These are phyloP conservation scores for Aspergillus haitiensis DNA, from an alignment of 495 filamentous ascomycete genomes.

Conservation along the genomic window DNA sequence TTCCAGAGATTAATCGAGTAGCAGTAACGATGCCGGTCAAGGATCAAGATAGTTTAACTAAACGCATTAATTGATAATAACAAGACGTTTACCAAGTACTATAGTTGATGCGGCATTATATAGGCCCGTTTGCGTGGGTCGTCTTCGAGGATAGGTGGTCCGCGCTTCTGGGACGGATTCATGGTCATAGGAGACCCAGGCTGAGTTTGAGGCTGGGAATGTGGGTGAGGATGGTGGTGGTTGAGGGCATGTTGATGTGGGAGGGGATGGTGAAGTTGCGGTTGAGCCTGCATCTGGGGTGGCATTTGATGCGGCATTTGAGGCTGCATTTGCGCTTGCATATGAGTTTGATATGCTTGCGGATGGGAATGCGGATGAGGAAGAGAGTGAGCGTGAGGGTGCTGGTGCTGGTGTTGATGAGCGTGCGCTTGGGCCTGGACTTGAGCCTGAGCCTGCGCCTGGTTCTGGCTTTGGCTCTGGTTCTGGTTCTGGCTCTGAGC, in stretches of 20 bases:
- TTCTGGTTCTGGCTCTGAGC: background rate
- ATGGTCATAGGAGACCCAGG: conserved; percentile 21
- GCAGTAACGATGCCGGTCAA: conserved; percentile 6
- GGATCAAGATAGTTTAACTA: background rate
- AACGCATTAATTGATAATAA: background rate
- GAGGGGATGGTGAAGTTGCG: conserved; percentile 17
- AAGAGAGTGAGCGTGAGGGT: conserved; percentile 1
- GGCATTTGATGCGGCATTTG: conserved; percentile 19
- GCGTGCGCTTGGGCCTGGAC: conserved; percentile 8
- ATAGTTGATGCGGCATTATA: conserved; percentile 32
- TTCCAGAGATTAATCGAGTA: conserved; percentile 1
- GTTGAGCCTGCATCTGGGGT: conserved; percentile 8
- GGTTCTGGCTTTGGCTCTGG: background rate
- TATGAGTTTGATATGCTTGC: conserved; percentile 18
- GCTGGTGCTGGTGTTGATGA: conserved; percentile 8
- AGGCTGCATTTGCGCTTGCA: conserved; percentile 21
- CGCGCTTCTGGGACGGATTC: conserved; percentile 32
- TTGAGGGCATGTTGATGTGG: conserved; percentile 15
- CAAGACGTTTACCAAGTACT: background rate
- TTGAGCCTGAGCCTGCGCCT: conserved; percentile 16
- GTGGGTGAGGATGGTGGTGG: conserved; percentile 12
- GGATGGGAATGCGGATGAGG: conserved; percentile 19
- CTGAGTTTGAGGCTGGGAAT: conserved; percentile 17
- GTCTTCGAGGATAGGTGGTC: conserved; percentile 28
- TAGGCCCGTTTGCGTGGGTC: conserved; percentile 37